A percentile compares a stretch with the other conserved stretches of the same genome.
phyloP scores from a whole-genome alignment of 495 filamentous ascomycete species.

The Friedmanniomyces simplex region DNA sequence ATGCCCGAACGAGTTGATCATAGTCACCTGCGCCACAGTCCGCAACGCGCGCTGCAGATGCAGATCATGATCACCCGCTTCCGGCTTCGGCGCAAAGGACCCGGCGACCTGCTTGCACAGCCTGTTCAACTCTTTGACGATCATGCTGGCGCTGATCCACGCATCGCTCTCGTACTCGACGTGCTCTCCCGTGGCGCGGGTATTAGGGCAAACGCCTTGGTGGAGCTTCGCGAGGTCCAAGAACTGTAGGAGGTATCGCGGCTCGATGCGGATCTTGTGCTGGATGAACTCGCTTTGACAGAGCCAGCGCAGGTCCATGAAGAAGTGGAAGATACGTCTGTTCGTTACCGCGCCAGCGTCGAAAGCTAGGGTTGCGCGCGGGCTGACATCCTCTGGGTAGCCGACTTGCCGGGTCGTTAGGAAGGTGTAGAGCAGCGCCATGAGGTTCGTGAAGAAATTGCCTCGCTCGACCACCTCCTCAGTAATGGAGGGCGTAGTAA shows the following conservation, averaged over 20 bases:
- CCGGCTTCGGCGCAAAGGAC: constrained; percentile 59
- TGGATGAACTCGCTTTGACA: constrained; percentile 80
- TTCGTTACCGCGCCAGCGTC: constrained; percentile 91
- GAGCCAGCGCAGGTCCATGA: constrained; percentile 82
- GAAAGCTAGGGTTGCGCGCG: constrained; percentile 75
- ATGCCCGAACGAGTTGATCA: constrained; percentile 76
- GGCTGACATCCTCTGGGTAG: constrained; percentile 76
- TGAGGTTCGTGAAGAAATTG: constrained; percentile 92
- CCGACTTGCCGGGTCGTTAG: constrained; percentile 90
- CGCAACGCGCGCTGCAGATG: constrained; percentile 65
- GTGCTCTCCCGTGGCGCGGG: constrained; percentile 84
- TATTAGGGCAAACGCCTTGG: constrained; percentile 92
- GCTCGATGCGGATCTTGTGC: constrained; percentile 65
- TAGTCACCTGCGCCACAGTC: constrained; percentile 61
- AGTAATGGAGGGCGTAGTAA: constrained; percentile 92
- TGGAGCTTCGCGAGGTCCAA: constrained; percentile 90
- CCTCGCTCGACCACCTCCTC: constrained; percentile 86
- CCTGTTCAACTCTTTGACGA: constrained; percentile 88
- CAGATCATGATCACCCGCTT: constrained; percentile 42
- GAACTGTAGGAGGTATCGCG: constrained; percentile 84
- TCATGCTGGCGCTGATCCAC: constrained; percentile 91
- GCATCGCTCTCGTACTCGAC: constrained; percentile 97
- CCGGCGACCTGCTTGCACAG: constrained; percentile 81
- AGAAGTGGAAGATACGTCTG: constrained; percentile 92
- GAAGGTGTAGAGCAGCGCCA: constrained; percentile 96